phyloP scores from a whole-genome alignment of 2,329 filamentous ascomycete genomes.

The Verticillium nonalfalfae region DNA sequence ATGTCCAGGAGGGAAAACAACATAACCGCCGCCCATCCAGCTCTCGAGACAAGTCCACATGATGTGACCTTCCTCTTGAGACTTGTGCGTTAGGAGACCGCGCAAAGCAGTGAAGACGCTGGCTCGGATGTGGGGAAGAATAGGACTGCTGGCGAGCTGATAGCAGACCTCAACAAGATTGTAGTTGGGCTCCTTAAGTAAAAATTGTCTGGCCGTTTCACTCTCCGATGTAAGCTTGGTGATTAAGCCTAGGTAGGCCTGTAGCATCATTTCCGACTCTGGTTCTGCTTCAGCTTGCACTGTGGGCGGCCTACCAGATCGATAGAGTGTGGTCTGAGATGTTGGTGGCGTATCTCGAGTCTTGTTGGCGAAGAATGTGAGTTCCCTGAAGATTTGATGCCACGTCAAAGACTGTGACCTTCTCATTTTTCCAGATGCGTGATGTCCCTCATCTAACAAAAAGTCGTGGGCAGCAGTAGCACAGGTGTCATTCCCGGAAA shows the following conservation, averaged over 20 bases:
- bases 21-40: slow-evolving; percentile 63
- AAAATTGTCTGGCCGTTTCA: slow-evolving; percentile 62
- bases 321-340: slow-evolving; percentile 46
- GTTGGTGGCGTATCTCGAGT: slow-evolving; percentile 65
- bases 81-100: slow-evolving; percentile 71
- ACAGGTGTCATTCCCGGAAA: slow-evolving; percentile 76
- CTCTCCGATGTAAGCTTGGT: slow-evolving; percentile 76
- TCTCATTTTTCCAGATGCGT: slow-evolving; percentile 70
- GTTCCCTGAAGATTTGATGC: slow-evolving; percentile 85
- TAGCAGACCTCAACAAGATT: slow-evolving; percentile 70
- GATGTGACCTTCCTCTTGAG: slow-evolving; percentile 55
- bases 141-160: slow-evolving; percentile 69
- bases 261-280: slow-evolving; percentile 93
- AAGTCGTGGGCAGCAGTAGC: slow-evolving; percentile 85
- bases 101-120: slow-evolving; percentile 76
- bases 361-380: slow-evolving; percentile 76
- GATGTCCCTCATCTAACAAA: slow-evolving; percentile 75
- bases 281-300: slow-evolving; percentile 76
- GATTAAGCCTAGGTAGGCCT: slow-evolving; percentile 86
- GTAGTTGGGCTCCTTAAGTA: slow-evolving; percentile 60
- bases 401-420: slow-evolving; percentile 84
- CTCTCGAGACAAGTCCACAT: slow-evolving; percentile 79
- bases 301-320: slow-evolving; percentile 52
- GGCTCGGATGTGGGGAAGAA: slow-evolving; percentile 72
- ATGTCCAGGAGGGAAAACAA: slow-evolving; percentile 17